These are phyloP conservation scores for Nidula microcarpa DNA, from an alignment of 768 basidiomycete genomes.

Conservation along the genomic window DNA sequence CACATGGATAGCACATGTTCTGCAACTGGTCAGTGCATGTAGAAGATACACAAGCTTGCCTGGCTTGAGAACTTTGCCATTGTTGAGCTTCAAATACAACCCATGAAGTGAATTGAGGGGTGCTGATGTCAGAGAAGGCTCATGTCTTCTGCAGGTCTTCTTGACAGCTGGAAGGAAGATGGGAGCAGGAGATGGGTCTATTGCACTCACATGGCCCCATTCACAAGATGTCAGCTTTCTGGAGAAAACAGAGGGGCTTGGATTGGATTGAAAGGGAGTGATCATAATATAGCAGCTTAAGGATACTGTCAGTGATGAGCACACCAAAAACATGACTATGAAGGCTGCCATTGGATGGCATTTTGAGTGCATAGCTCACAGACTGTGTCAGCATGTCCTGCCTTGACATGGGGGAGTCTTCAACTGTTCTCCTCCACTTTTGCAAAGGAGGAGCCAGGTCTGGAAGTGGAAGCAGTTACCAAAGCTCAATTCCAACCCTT, in stretches of 20 bases:
- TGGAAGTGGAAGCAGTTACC: too few relatives aligned
- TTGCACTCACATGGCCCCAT: too few relatives aligned
- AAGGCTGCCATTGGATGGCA: conserved; percentile 15
- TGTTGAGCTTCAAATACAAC: too few relatives aligned
- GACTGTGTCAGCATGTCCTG: conserved; percentile 7
- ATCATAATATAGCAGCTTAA: neutral
- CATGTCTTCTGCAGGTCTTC: too few relatives aligned
- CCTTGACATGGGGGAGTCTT: neutral
- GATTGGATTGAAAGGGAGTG: neutral
- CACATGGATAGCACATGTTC: conserved; percentile 4
- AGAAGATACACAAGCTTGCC: too few relatives aligned
- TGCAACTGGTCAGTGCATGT: conserved; percentile 5
- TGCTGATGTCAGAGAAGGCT: too few relatives aligned
- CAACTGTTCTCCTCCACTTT: neutral
- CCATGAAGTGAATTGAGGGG: too few relatives aligned
- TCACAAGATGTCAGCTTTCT: neutral
- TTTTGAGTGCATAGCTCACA: conserved; percentile 17
- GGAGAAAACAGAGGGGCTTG: neutral
- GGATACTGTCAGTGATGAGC: neutral
- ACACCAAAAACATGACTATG: neutral
- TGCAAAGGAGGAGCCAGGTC: too few relatives aligned
- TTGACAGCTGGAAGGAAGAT: too few relatives aligned
- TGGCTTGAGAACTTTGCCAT: too few relatives aligned
- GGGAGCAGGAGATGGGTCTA: too few relatives aligned
- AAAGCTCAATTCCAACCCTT: too few relatives aligned